Base-by-base conservation (phyloP, 805 yeast species). In the Candida peoriensis region DNA sequence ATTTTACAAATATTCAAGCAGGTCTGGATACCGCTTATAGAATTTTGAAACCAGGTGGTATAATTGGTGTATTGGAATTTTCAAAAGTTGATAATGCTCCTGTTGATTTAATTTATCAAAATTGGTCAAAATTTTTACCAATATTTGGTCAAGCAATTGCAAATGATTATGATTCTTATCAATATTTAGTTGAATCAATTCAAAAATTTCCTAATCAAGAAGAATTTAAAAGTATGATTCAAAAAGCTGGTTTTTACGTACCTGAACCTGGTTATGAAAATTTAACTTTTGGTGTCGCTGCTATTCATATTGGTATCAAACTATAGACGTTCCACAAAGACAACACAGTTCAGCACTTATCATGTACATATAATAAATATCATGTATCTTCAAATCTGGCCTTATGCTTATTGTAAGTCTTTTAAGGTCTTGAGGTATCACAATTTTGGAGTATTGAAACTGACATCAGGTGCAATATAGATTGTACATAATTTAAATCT, bases 21-120 rank as follows among this genome's bases (percentile, higher is more conserved):
- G 98, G 97, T 20, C 70, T 93, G 51, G 72, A 84, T 49, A 81
- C 97, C n/a, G 98, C 98, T 22, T 83, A 90, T 66, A 75, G 98
- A 50, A 95, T 90, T 20, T 74, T 93, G 57, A 86, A 82, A 61
- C 97, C 97, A 10, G 98, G 98, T 52, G 98, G 98, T 52, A 84
- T 93, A 30, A 93, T 93, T 58, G 96, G 96, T 24, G 89, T 97
- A 61, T 70, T 93, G 39, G 98, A 93, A 59, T 93, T 93, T 55
- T 82, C 95, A 36, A 93, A 89, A 57, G 96, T 93, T 38, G 81
- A 82, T 32, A 85, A 87, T 58, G 79, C 82, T 20, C 54, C 78
- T 8, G 65, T 93, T 34, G 90, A 86, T 56, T 68, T 76, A 41
- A 61, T 78, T 19, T 93, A 93, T 68, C 87, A 83, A 55, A 80